phyloP scores from a whole-genome alignment of 1,284 basidiomycete species.

The Wolfiporia cocos region DNA sequence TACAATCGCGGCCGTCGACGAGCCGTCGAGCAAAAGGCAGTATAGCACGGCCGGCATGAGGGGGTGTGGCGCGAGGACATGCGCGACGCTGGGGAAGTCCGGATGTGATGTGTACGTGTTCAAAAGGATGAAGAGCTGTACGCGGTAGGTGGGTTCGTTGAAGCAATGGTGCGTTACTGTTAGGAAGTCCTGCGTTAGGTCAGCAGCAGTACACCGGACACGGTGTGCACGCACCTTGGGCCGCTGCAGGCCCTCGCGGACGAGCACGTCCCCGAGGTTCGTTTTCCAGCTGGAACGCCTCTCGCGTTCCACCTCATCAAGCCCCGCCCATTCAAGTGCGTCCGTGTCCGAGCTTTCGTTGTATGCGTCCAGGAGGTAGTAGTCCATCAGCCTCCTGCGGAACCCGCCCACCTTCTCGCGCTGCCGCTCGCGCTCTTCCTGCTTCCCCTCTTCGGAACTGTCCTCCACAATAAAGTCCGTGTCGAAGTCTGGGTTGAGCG shows the following conservation, averaged over 20 bases:
- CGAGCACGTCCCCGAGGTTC: conserved; percentile 68
- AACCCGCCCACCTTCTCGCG: conserved; percentile 55
- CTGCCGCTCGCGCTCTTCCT: conserved; percentile 38
- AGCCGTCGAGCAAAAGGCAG: conserved; percentile 66
- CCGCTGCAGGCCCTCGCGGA: conserved; percentile 52
- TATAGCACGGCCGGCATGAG: conserved; percentile 54
- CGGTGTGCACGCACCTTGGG: conserved; percentile 48
- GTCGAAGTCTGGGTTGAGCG: conserved; percentile 31
- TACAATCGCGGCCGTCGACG: conserved; percentile 60
- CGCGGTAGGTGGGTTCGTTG: conserved; percentile 45
- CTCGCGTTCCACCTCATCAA: conserved; percentile 54
- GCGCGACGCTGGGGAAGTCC: conserved; percentile 37
- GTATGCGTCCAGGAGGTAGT: conserved; percentile 69
- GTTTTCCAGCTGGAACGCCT: conserved; percentile 62
- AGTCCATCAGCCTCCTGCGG: conserved; percentile 58
- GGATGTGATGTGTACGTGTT: conserved; percentile 52
- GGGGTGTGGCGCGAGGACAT: conserved; percentile 52
- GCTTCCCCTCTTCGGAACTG: conserved; percentile 13
- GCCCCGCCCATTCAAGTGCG: conserved; percentile 63
- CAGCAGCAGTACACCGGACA: neutral
- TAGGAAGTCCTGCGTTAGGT: conserved; percentile 48
- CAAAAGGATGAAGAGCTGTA: conserved; percentile 64
- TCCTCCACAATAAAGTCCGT: conserved; percentile 9
- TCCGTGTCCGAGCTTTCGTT: conserved; percentile 69
- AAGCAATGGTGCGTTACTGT: conserved; percentile 60